Percentiles rank a stretch among this genome's conserved stretches.
Evolutionary conservation across 768 basidiomycete species (phyloP).

Genomic region (Austroboletus festivus): DNA sequence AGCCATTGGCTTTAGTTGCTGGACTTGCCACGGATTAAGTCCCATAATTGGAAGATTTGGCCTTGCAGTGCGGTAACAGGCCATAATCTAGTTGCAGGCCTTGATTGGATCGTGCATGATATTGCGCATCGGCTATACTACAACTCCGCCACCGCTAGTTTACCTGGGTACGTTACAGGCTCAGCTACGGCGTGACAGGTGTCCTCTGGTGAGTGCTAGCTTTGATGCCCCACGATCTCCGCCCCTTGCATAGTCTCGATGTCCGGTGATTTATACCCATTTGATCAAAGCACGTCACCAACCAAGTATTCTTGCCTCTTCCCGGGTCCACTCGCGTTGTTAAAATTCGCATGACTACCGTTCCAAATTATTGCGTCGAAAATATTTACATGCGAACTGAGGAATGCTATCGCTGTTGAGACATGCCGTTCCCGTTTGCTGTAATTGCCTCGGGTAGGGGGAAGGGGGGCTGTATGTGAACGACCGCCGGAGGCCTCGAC

Average conservation of each 20-base stretch:
- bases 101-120: conserved; percentile 91
- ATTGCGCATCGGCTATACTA: conserved; percentile 88
- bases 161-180: conserved; percentile 1
- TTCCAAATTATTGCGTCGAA: conserved; percentile 10
- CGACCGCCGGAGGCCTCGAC: conserved; percentile 11
- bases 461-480: too few species aligned
- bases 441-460: conserved; percentile 3
- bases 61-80: conserved; percentile 93
- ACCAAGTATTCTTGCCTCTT: conserved; percentile 1
- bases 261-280: conserved; percentile 2
- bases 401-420: not conserved
- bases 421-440: not conserved
- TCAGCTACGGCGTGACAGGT: conserved; percentile 1
- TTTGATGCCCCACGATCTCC: conserved; percentile 8
- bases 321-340: conserved; percentile 8
- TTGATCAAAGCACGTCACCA: conserved; percentile 11
- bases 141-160: conserved; percentile 39
- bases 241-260: conserved; percentile 7
- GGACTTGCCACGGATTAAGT: conserved; percentile 73
- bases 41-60: conserved; percentile 88
- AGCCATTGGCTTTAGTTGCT: conserved; percentile 55
- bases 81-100: conserved; percentile 74
- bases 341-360: conserved; percentile 5
- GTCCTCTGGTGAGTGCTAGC: not conserved
- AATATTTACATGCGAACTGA: not conserved